Evolutionary conservation across 345 rosid genomes (phyloP).

Genomic region (Erysimum cheiranthoides): DNA sequence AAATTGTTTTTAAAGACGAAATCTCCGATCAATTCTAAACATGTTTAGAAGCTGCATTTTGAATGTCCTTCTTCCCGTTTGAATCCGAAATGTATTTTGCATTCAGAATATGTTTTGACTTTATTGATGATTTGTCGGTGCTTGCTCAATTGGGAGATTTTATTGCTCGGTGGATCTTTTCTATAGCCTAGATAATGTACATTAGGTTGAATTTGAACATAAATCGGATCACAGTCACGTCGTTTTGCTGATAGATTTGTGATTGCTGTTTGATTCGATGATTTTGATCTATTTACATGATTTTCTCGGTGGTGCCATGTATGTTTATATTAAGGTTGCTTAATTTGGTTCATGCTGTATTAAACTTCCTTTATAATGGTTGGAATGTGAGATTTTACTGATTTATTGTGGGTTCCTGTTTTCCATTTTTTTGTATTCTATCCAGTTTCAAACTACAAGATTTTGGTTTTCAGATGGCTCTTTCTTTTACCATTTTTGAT

Average conservation of each 20-base stretch:
- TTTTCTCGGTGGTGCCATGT: background rate
- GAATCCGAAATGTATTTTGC: background rate
- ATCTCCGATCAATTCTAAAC: background rate
- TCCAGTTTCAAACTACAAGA: background rate
- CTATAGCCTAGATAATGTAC: background rate
- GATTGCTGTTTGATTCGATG: background rate
- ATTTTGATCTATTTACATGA: background rate
- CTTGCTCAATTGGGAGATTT: constrained; percentile 4
- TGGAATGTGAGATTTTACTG: background rate
- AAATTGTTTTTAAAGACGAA: background rate
- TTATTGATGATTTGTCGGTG: constrained; percentile 2
- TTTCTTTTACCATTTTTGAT: background rate
- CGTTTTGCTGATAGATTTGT: background rate
- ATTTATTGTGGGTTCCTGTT: constrained; percentile 3
- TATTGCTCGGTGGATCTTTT: background rate
- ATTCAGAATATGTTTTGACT: background rate
- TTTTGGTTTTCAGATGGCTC: constrained; percentile 5
- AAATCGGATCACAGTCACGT: background rate
- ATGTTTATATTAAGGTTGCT: constrained; percentile 4
- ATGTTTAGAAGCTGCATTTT: constrained; percentile 4
- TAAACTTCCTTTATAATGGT: background rate
- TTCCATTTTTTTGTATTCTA: background rate
- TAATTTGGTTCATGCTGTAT: constrained; percentile 4
- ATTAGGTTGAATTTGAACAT: constrained; percentile 5
- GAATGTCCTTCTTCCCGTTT: background rate